phyloP scores from a whole-genome alignment of 2,329 filamentous ascomycete species.

The Cladosporium sp. region DNA sequence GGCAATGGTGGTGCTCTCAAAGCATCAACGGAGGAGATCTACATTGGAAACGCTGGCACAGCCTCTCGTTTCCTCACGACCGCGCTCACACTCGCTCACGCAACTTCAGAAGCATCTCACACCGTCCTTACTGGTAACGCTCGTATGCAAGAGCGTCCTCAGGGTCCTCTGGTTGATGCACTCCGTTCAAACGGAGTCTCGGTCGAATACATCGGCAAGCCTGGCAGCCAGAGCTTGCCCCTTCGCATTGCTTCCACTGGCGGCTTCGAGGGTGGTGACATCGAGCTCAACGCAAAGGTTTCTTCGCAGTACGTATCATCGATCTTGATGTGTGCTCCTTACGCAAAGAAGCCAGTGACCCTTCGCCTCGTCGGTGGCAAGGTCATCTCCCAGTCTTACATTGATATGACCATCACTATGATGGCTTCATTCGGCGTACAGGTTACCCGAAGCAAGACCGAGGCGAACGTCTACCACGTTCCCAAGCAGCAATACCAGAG shows the following conservation, averaged over 20 bases:
- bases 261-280: constrained; percentile 79
- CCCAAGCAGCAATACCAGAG: constrained; percentile 80
- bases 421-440: constrained; percentile 87
- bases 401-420: constrained; percentile 98
- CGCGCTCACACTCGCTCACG: constrained; percentile 76
- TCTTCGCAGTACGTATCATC: constrained; percentile 99
- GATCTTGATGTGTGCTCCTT: constrained; percentile 92
- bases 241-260: constrained; percentile 76
- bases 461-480: constrained; percentile 90
- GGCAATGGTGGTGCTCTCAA: constrained; percentile 83
- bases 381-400: constrained; percentile 93
- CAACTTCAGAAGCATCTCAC: constrained; percentile 56
- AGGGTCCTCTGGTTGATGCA: constrained; percentile 88
- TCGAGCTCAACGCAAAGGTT: constrained; percentile 88
- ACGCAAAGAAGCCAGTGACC: constrained; percentile 90
- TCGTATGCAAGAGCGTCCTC: constrained; percentile 93
- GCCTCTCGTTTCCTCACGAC: constrained; percentile 93
- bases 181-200: constrained; percentile 80
- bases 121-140: constrained; percentile 89
- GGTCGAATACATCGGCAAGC: constrained; percentile 78
- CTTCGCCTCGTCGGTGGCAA: constrained; percentile 90
- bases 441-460: constrained; percentile 70
- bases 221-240: constrained; percentile 79
- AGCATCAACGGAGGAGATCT: constrained; percentile 72
- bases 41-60: constrained; percentile 94